A percentile compares a stretch with the other conserved stretches of the same genome.
phyloP scores from a whole-genome alignment of 139 green algal genomes.

The Gonium pectorale region DNA sequence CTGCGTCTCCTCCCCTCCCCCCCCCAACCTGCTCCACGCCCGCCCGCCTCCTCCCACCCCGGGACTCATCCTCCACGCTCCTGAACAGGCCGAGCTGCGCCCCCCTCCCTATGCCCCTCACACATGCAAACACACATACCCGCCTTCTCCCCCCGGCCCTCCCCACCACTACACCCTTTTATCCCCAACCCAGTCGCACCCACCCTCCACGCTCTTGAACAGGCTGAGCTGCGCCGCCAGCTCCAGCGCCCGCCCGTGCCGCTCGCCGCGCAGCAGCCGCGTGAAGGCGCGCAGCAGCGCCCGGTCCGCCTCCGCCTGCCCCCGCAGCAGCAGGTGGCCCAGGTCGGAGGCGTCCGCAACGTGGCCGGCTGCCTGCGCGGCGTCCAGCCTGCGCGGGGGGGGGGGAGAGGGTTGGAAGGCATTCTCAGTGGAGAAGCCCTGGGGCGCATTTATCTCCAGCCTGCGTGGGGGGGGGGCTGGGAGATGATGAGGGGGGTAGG shows the following conservation, averaged over 20 bases:
- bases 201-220: conserved; percentile 37
- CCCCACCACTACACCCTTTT: background rate
- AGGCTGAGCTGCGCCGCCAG: conserved; percentile 64
- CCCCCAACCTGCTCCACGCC: no score
- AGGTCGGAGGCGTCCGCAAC: conserved; percentile 34
- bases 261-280: conserved; percentile 53
- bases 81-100: conserved; percentile 56
- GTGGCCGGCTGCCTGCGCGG: background rate
- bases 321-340: conserved; percentile 42
- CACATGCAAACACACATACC: no score
- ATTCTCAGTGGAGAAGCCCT: no score
- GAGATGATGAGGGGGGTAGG: no score
- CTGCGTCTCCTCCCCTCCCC: no score
- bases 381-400: conserved; percentile 17
- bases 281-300: conserved; percentile 58
- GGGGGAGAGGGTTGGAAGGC: no score
- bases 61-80: conserved; percentile 20
- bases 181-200: background rate
- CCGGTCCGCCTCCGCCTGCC: conserved; percentile 44
- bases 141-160: background rate
- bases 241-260: conserved; percentile 64
- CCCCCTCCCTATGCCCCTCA: no score
- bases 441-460: no score
- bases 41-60: no score
- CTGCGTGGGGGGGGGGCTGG: no score